phyloP scores from a whole-genome alignment of 768 basidiomycete species.

The Podaxis rugospora region DNA sequence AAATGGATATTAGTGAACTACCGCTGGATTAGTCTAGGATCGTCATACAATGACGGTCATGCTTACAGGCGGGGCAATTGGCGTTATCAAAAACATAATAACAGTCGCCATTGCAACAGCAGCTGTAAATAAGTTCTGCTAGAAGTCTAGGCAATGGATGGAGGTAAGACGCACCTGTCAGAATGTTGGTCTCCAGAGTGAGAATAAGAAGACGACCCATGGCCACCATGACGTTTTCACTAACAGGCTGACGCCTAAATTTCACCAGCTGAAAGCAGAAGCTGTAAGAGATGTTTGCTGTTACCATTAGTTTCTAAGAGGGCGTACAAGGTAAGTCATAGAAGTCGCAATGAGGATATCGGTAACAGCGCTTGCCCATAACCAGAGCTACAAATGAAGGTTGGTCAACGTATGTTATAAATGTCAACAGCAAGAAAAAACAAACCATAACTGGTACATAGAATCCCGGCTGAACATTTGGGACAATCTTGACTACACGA shows the following conservation, averaged over 20 bases:
- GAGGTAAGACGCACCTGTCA: background rate
- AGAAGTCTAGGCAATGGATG: background rate
- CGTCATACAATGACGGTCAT: background rate
- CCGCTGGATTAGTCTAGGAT: background rate
- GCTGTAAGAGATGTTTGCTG: background rate
- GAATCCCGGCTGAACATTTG: background rate
- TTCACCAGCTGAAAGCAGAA: background rate
- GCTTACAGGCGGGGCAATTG: constrained; percentile 5
- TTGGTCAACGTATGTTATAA: background rate
- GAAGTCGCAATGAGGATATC: background rate
- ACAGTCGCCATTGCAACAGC: constrained; percentile 1
- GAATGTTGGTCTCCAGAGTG: background rate
- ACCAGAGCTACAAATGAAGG: background rate
- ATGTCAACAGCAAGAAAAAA: background rate
- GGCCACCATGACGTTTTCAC: background rate
- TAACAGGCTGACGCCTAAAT: background rate
- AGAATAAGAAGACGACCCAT: background rate
- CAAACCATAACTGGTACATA: background rate
- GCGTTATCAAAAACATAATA: background rate
- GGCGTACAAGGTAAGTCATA: constrained; percentile 2
- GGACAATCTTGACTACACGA: background rate
- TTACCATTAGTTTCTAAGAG: background rate
- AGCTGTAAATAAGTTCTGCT: background rate
- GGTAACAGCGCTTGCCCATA: background rate
- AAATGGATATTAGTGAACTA: background rate